Base-by-base conservation (phyloP, 2,329 filamentous ascomycete species). In the Zymoseptoria pseudotritici region DNA sequence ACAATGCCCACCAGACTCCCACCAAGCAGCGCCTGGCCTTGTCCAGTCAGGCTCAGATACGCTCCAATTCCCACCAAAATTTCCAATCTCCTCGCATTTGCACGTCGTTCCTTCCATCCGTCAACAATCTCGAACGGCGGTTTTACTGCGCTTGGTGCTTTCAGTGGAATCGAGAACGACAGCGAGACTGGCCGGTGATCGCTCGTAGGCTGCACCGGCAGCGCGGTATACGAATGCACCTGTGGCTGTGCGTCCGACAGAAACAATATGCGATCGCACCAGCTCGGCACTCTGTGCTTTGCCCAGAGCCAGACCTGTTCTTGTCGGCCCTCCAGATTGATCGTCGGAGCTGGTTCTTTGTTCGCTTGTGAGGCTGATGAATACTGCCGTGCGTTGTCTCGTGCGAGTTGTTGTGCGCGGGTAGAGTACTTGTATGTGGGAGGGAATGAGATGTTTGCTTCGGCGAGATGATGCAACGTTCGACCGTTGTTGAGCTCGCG, bases 221-320 rank as follows among this genome's bases (percentile, higher is more conserved):
- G 79, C 17, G 89, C 84, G 17, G 85, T 81, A 73, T 97, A 97
- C 22, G 74, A 77, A 26, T 82, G 75, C 2, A 85, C 79, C 22
- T 77, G 74, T 82, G 76, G 66, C 9, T 71, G 65, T 11, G 65
- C 60, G 17, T 61, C 46, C 2, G 70, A 69, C 2, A 93, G 79
- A 73, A 86, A 97, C 20, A 97, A 78, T 20, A 97, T 87, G 3
- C 94, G 85, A 74, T 97, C 94, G 69, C 91, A 96, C 94, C 93
- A 97, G 69, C 87, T 87, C 1, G 94, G 92, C 82, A 90, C 95
- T 53, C 94, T 86, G 72, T 95, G 89, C 59, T 80, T 79, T 7
- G 91, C 89, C 83, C 91, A 97, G 31, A 67, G 56, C 59, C 63
- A 67, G 10, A 62, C 60, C 50, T 70, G 63, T 26, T 64, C 67